Base-by-base conservation (phyloP, 2,329 filamentous ascomycete genomes). In the Ascochyta lentis region DNA sequence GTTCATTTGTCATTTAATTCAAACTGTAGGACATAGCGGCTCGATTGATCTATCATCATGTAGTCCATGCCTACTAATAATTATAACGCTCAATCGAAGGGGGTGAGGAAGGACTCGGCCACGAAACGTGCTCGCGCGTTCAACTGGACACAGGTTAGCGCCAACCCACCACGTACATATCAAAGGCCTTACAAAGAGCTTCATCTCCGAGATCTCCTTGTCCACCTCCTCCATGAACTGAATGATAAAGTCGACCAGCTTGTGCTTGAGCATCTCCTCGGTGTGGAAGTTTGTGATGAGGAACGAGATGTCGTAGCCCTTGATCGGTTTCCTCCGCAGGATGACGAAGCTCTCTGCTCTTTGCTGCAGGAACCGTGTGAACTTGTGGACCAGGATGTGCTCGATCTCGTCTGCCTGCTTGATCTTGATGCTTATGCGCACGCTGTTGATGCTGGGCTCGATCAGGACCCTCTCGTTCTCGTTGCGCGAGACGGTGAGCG, bases 121-220 rank as follows among this genome's bases (percentile, higher is more conserved):
- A 99, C 94, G 75, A 98, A 99, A 83, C 95, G 89, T 76, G 95
- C 95, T 79, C 95, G 86, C 53, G 95, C 93, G 76, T 99, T 99
- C 76, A 99, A 82, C 94, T 97, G 71, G 13, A 49, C 33, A 49
- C 19, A 16, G 53, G 70, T 79, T 65, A 80, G 72, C 59, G 60
- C 35, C 29, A 39, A 16, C 15, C 6, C 13, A 6, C 3, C 12
- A 7, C 16, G 22, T 34, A 35, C 13, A 13, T 6, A 10, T 38
- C 27, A 27, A 27, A 16, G 8, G 24, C 82, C 91, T 67, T 85
- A 97, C 94, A 78, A 99, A 99, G 70, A 99, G 89, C 85, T 99
- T 99, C 95, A 99, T 98, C 80, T 99, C 96, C 3, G 95, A 98
- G 58, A 99, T 99, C 78, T 99, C 95, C 83, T 99, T 99, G 78